These are phyloP conservation scores for Lactifluus piperatus DNA, from an alignment of 768 basidiomycete genomes.

Conservation along the genomic window DNA sequence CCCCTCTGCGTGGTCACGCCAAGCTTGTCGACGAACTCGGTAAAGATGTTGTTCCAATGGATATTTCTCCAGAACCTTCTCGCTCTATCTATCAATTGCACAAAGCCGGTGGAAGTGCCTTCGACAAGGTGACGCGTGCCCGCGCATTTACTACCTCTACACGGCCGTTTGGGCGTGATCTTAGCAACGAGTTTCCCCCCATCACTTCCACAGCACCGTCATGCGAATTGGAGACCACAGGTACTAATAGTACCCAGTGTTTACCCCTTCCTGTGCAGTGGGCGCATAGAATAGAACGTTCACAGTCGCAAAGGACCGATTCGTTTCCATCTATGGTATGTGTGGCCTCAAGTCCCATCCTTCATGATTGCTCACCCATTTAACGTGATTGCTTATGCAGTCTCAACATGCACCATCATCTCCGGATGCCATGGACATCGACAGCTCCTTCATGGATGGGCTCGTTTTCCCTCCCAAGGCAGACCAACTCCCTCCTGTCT, in stretches of 20 bases:
- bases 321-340: constrained; percentile 21
- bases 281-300: constrained; percentile 30
- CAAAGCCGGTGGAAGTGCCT: constrained; percentile 26
- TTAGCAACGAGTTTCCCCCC: constrained; percentile 43
- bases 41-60: constrained; percentile 57
- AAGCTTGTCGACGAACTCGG: constrained; percentile 40
- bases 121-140: constrained; percentile 37
- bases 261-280: constrained; percentile 54
- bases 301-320: constrained; percentile 22
- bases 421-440: constrained; percentile 70
- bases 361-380: background rate
- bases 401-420: constrained; percentile 35
- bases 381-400: constrained; percentile 23
- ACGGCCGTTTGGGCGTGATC: constrained; percentile 64
- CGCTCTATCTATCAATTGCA: constrained; percentile 22
- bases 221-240: constrained; percentile 32
- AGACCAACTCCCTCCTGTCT: constrained; percentile 19
- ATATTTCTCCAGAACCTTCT: constrained; percentile 63
- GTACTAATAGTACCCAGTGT: constrained; percentile 33
- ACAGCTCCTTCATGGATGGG: constrained; percentile 33
- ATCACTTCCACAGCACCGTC: constrained; percentile 29
- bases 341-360: constrained; percentile 18
- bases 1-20: constrained; percentile 46
- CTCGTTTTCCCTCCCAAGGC: constrained; percentile 23
- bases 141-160: constrained; percentile 58